Evolutionary conservation across 768 basidiomycete genomes (phyloP).

Genomic region (Lanmaoa pseudosensibilis): DNA sequence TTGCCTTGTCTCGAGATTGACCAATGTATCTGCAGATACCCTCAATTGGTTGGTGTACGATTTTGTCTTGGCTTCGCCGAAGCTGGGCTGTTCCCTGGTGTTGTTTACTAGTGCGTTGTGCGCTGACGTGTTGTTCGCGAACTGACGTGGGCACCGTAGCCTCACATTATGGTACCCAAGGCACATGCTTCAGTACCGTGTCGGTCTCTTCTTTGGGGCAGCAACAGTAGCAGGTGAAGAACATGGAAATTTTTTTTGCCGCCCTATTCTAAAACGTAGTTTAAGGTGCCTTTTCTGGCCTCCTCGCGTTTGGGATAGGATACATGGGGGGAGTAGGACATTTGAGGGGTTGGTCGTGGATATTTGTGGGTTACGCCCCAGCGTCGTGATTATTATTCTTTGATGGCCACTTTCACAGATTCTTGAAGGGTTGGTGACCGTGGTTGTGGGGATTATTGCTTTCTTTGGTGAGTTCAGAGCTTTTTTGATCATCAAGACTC

Average conservation of each 20-base stretch:
- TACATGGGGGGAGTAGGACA: slow-evolving; percentile 50
- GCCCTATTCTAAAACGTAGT: neutral
- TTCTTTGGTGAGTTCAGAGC: slow-evolving; percentile 42
- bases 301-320: slow-evolving; percentile 55
- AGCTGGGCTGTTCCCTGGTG: slow-evolving; percentile 71
- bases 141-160: slow-evolving; percentile 28
- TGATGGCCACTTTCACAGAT: slow-evolving; percentile 3
- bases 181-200: slow-evolving; percentile 56
- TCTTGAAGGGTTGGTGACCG: slow-evolving; percentile 52
- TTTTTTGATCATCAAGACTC: neutral
- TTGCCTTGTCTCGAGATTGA: neutral
- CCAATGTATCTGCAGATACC: slow-evolving; percentile 45
- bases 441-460: slow-evolving; percentile 53
- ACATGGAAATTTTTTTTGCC: neutral
- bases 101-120: slow-evolving; percentile 62
- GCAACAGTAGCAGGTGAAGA: slow-evolving; percentile 54
- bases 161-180: slow-evolving; percentile 71
- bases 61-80: slow-evolving; percentile 65
- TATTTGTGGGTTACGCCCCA: slow-evolving; percentile 46
- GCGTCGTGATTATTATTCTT: neutral
- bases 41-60: slow-evolving; percentile 58
- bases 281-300: slow-evolving; percentile 54
- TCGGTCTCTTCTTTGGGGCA: slow-evolving; percentile 65
- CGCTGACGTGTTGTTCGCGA: too few relatives aligned
- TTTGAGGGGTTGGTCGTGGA: slow-evolving; percentile 64